Evolutionary conservation across 2,329 filamentous ascomycete species (phyloP).

Genomic region (Cytospora leucostoma): DNA sequence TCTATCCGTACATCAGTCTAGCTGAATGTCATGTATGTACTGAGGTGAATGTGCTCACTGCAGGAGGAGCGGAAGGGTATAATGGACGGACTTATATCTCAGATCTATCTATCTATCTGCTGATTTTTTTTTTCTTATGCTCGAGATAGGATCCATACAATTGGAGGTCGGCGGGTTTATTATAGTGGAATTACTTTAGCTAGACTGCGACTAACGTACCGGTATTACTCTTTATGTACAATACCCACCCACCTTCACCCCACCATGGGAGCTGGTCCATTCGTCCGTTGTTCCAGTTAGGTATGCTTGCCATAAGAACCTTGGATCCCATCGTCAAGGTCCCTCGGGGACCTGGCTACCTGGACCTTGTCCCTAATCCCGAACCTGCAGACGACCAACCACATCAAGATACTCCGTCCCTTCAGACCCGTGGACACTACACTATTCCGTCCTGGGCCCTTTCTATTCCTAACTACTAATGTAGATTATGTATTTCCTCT

Average conservation of each 20-base stretch:
- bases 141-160: too few relatives aligned
- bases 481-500: background rate
- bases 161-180: too few relatives aligned
- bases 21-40: background rate
- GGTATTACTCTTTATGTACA: background rate
- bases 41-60: too few relatives aligned
- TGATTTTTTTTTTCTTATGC: too few relatives aligned
- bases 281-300: background rate
- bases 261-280: background rate
- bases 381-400: background rate
- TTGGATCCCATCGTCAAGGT: background rate
- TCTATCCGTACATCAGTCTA: background rate
- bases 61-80: too few relatives aligned
- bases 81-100: too few relatives aligned
- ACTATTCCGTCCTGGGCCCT: background rate
- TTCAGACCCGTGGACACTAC: too few relatives aligned
- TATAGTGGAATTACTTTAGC: too few relatives aligned
- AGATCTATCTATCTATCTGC: too few relatives aligned
- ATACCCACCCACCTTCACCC: background rate
- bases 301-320: background rate
- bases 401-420: background rate
- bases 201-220: too few relatives aligned
- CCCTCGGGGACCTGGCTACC: background rate
- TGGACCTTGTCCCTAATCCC: background rate
- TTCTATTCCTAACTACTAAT: too few relatives aligned